Conservation (phyloP, 1,139 yeast genomes). For the Candida tropicalis region DNA sequence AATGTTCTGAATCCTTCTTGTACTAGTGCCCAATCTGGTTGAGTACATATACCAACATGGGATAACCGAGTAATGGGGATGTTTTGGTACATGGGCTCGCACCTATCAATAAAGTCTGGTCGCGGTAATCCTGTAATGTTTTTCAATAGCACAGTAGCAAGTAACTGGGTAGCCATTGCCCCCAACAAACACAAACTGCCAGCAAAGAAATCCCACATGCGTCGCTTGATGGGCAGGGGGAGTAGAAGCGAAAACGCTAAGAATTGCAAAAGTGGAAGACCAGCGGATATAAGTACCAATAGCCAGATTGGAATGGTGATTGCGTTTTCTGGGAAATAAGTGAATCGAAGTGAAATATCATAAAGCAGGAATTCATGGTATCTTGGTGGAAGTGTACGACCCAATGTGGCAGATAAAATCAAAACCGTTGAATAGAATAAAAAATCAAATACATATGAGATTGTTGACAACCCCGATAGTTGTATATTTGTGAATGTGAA, state of each 20-base stretch:
- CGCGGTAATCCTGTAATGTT: constrained; percentile 48
- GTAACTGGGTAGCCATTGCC: constrained; percentile 40
- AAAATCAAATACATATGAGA: constrained; percentile 44
- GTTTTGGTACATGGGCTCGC: constrained; percentile 31
- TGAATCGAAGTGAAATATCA: constrained; percentile 34
- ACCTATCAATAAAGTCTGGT: constrained; percentile 50
- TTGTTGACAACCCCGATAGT: constrained; percentile 26
- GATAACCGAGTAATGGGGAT: constrained; percentile 23
- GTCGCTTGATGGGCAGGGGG: constrained; percentile 24
- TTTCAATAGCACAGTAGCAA: constrained; percentile 45
- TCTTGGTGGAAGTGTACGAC: constrained; percentile 36
- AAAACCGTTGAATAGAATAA: constrained; percentile 26
- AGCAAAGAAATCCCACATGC: constrained; percentile 45
- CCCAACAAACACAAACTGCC: constrained; percentile 42
- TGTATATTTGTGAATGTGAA: constrained; percentile 11
- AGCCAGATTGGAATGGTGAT: constrained; percentile 35
- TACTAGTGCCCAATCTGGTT: constrained; percentile 27
- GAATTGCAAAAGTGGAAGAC: constrained; percentile 37
- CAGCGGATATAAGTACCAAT: constrained; percentile 29
- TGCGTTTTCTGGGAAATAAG: constrained; percentile 34
- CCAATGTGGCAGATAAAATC: constrained; percentile 31
- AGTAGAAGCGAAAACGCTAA: constrained; percentile 24
- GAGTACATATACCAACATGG: constrained; percentile 39
- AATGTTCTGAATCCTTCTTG: constrained; percentile 53
- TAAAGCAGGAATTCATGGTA: constrained; percentile 43